Evolutionary conservation across 1,284 basidiomycete genomes (phyloP), one percentile per base, ranked within the genome.

Genomic region (Melampsora larici-populina): DNA sequence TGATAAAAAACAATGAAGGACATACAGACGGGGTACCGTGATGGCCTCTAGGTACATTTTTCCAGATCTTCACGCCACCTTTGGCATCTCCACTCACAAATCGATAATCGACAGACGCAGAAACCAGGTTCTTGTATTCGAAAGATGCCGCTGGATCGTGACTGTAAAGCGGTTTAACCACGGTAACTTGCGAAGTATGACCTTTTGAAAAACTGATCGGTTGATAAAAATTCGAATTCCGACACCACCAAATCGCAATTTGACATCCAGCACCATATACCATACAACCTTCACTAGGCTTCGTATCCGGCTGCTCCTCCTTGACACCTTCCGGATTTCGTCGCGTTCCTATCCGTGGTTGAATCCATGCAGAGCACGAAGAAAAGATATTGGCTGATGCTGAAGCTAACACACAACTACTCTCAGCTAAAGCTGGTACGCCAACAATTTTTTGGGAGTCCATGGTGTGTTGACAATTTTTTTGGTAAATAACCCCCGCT

Each of bases 71-170:
- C 13, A 76, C 55, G n/a, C 29, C 24, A 40, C 73, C 73, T 36
- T 68, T 76, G 33, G 51, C 43, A 49, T 76, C 73, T 11, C 51
- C 73, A 17, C 65, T 76, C 49, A 76, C 55, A 31, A 76, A 76
- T 36, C 26, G 51, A 55, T 55, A 55, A 21, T 26, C 51, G 51
- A 13, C 15, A 26, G 24, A 21, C 24, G 51, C 9, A 21, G 51
- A 17, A 26, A 7, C 7, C 9, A 26, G 1, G 0, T 26, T 26
- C 21, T 7, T 55, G 24, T 13, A 46, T 6, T 8, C n/a, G 2
- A 63, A 31, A 58, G 63, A 6, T 9, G 13, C 2, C 11, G 33
- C 9, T 6, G 65, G 33, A 26, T 55, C 21, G 51, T 55, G 51
- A 46, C 65, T 31, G 15, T 17, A 29, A n/a, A 76, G 49, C 6